Evolutionary conservation across 164 flowering plant species (phyloP).

Genomic region (Macadamia tetraphylla): DNA sequence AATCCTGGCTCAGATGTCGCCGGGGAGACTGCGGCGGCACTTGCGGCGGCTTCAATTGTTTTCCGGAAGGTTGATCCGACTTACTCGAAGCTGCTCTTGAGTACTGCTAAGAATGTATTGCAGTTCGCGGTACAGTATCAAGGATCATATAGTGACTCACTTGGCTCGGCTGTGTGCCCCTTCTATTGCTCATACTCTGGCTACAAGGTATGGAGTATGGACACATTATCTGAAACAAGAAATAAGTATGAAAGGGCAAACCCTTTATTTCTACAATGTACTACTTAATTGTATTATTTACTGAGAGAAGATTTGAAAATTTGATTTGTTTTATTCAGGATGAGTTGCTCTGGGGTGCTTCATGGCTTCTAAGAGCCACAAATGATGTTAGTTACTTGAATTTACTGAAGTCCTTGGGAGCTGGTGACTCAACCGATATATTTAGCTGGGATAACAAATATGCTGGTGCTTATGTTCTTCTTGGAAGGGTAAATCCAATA

Average conservation of each 20-base stretch:
- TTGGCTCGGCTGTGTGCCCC: constrained; percentile 67
- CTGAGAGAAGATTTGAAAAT: no score
- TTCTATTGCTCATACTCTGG: constrained; percentile 95
- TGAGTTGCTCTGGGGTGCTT: constrained; percentile 88
- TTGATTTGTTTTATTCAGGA: constrained; percentile 40
- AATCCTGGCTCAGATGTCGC: constrained; percentile 90
- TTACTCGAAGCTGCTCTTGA: constrained; percentile 47
- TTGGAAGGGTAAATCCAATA: constrained; percentile 53
- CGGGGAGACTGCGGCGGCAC: constrained; percentile 82
- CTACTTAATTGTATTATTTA: no score
- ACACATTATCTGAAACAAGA: no score
- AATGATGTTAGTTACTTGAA: constrained; percentile 46
- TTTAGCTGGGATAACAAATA: constrained; percentile 96
- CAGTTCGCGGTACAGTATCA: constrained; percentile 54
- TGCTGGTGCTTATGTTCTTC: constrained; percentile 78
- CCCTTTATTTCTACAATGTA: no score
- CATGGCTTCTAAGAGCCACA: constrained; percentile 81
- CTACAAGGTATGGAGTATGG: constrained; percentile 41
- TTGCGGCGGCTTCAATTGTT: constrained; percentile 82
- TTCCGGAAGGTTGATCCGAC: constrained; percentile 45
- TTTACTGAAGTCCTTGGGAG: constrained; percentile 48
- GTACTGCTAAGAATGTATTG: constrained; percentile 54
- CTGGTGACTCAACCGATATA: constrained; percentile 43
- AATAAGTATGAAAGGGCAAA: no score
- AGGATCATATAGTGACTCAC: constrained; percentile 78